These are phyloP conservation scores for Acanthochlamys bracteata DNA, from an alignment of 106 monocot species.

Conservation along the genomic window DNA sequence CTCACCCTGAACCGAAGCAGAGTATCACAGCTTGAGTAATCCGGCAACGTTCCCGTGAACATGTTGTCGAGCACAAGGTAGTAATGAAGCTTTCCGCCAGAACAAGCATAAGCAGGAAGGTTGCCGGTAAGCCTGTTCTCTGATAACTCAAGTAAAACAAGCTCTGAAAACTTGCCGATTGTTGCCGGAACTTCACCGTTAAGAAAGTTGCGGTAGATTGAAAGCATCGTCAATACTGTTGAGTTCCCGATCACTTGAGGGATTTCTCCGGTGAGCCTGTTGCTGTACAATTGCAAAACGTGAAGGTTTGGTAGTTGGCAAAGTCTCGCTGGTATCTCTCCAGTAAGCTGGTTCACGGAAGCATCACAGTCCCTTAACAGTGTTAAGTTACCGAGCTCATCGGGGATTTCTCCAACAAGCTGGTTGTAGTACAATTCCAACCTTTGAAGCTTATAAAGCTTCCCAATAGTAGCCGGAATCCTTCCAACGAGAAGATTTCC, in stretches of 20 bases:
- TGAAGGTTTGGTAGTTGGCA: slow-evolving; percentile 43
- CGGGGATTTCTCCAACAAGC: slow-evolving; percentile 55
- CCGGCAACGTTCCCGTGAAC: slow-evolving; percentile 55
- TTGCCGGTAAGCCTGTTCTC: slow-evolving; percentile 72
- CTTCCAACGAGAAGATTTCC: slow-evolving; percentile 64
- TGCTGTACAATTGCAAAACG: slow-evolving; percentile 71
- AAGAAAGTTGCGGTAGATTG: slow-evolving; percentile 65
- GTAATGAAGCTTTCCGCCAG: slow-evolving; percentile 47
- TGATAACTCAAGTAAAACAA: slow-evolving; percentile 66
- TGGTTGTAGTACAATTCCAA: slow-evolving; percentile 88
- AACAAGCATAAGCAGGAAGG: slow-evolving; percentile 52
- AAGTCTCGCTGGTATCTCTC: slow-evolving; percentile 50
- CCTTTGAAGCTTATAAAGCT: slow-evolving; percentile 47
- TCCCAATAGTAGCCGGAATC: slow-evolving; percentile 65
- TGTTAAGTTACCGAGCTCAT: slow-evolving; percentile 75
- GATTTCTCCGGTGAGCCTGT: slow-evolving; percentile 62
- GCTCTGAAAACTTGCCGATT: slow-evolving; percentile 51
- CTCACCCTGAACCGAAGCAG: slow-evolving; percentile 77
- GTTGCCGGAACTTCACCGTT: slow-evolving; percentile 51
- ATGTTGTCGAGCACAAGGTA: slow-evolving; percentile 57
- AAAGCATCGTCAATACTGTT: slow-evolving; percentile 53
- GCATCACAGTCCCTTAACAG: slow-evolving; percentile 57
- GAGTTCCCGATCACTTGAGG: slow-evolving; percentile 64
- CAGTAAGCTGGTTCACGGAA: slow-evolving; percentile 74
- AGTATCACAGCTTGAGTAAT: slow-evolving; percentile 40